Evolutionary conservation across 2,329 filamentous ascomycete genomes (phyloP).

Genomic region (Pseudopyrenochaeta lycopersici): DNA sequence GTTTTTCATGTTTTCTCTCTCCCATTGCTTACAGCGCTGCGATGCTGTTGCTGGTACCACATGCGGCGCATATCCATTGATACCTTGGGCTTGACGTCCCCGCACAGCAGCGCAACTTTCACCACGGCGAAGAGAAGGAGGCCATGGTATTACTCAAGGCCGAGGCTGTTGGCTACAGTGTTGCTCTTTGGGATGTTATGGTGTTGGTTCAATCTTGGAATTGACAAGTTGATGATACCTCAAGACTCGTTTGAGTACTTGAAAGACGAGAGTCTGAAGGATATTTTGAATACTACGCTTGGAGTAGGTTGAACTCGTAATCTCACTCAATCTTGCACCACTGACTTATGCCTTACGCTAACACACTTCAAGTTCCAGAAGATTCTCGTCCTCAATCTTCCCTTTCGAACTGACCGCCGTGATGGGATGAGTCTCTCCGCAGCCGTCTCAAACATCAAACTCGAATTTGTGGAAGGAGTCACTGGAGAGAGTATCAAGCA

Average conservation of each 20-base stretch:
- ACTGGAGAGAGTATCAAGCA: conserved; percentile 45
- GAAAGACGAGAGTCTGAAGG: conserved; percentile 29
- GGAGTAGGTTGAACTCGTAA: conserved; percentile 25
- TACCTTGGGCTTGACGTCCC: conserved; percentile 35
- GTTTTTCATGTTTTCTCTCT: conserved; percentile 3
- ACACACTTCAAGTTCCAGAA: conserved; percentile 58
- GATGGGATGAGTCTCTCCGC: conserved; percentile 62
- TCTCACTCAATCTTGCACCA: not conserved
- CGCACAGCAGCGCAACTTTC: conserved; percentile 23
- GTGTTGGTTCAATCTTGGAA: conserved; percentile 27
- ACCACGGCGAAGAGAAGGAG: conserved; percentile 24
- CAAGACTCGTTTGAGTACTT: conserved; percentile 33
- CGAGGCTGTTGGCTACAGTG: conserved; percentile 34
- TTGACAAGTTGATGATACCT: conserved; percentile 24
- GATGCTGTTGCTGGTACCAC: conserved; percentile 17
- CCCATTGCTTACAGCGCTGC: not conserved
- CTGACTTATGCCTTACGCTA: not conserved
- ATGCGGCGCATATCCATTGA: conserved; percentile 39
- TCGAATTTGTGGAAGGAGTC: conserved; percentile 61
- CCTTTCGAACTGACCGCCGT: conserved; percentile 61
- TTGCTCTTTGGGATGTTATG: conserved; percentile 32
- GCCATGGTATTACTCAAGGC: conserved; percentile 29
- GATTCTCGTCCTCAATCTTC: conserved; percentile 64
- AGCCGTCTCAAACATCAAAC: conserved; percentile 56
- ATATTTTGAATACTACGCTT: conserved; percentile 39